Evolutionary conservation across 2,329 filamentous ascomycete genomes (phyloP).

Genomic region (Venturia carpophila): DNA sequence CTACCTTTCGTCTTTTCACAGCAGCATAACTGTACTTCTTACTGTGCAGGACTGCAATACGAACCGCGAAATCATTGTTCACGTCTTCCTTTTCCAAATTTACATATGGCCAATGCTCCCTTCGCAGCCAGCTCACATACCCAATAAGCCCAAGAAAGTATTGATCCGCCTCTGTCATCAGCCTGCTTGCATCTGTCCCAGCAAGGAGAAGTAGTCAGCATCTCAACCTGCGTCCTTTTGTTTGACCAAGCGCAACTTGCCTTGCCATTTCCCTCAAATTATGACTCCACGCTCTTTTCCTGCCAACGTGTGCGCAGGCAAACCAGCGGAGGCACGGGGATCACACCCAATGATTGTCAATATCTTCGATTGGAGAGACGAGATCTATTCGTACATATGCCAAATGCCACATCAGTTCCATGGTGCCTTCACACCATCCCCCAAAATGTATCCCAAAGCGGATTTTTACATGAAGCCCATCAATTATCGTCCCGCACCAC

Average conservation of each 20-base stretch:
- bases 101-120: no score
- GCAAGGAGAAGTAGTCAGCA: no score
- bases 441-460: not conserved
- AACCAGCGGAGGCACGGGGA: not conserved
- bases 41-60: no score
- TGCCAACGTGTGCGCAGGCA: not conserved
- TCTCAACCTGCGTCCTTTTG: no score
- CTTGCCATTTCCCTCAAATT: no score
- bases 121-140: not conserved
- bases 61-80: no score
- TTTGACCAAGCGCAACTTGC: no score
- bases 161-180: not conserved
- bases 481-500: not conserved
- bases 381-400: conserved; percentile 18
- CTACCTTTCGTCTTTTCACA: no score
- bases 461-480: not conserved
- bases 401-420: not conserved
- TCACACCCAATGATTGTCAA: not conserved
- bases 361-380: conserved; percentile 15
- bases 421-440: not conserved
- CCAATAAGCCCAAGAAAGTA: not conserved
- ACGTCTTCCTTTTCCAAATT: no score
- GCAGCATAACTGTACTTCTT: no score
- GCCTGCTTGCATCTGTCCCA: no score
- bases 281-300: not conserved